Evolutionary conservation across 139 green algal species (phyloP), one percentile per base, ranked within the genome.

Genomic region (Chara braunii): DNA sequence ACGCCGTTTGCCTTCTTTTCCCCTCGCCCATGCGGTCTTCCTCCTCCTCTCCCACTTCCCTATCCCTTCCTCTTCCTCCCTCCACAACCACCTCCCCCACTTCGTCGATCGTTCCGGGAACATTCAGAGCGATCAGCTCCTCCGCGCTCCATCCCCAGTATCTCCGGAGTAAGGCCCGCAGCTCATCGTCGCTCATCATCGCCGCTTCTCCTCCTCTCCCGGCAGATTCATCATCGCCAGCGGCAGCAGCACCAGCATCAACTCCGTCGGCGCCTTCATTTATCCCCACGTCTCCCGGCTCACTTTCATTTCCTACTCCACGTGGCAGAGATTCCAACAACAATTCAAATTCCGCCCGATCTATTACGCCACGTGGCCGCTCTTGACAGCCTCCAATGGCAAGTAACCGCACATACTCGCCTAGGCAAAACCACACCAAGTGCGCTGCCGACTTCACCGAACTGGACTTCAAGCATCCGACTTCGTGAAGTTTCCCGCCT

Each of bases 391-490:
- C 35, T 7, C 53, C 5, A 62, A 5, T 51, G 53, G 23, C 7
- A 62, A 6, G 53, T 62, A 59, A 7, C 53, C 53, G 7, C 36
- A 32, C 5, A 62, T 62, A 59, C 7, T 62, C 53, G 7, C 36
- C 53, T 5, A 62, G 53, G 36, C 53, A 62, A 6, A 62, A 35
- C 53, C 53, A 62, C 53, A 45, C 53, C 53, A 37, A 8, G 53
- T 62, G 53, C 8, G 36, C 53, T 59, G 36, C 5, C 5, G 53
- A 62, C 6, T 32, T 32, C 6, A 62, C 53, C 22, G 53, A 62
- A 8, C 23, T 7, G 18, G 53, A n/a, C n/a, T n/a, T n/a, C n/a
- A n/a, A 62, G 6, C 7, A 58, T 59, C 50, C 6, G 53, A 59
- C 34, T 5, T 35, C 53, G 34, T 32, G 53, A 6, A 62, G 5